phyloP scores from a whole-genome alignment of 495 filamentous ascomycete genomes.

The Polyplosphaeria fusca region DNA sequence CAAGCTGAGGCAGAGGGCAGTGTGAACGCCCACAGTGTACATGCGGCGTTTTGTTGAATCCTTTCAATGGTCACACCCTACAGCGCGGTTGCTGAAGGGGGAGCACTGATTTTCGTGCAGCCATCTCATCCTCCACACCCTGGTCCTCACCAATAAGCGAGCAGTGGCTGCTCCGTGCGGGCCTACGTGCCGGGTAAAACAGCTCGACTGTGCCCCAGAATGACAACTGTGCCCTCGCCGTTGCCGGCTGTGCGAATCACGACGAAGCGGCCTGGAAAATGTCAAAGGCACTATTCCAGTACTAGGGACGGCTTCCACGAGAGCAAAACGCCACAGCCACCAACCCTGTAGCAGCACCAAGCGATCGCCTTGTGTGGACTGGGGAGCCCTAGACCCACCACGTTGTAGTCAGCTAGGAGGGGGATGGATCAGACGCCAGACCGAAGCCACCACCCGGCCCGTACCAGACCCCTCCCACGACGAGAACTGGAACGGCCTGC shows the following conservation, averaged over 20 bases:
- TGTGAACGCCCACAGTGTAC: not conserved
- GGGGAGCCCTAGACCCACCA: conserved; percentile 3
- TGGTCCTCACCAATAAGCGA: not conserved
- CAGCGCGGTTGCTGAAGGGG: conserved; percentile 2
- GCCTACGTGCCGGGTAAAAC: conserved; percentile 29
- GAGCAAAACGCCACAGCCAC: conserved; percentile 6
- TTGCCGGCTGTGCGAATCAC: conserved; percentile 14
- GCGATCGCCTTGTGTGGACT: conserved; percentile 1
- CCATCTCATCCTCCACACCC: conserved; percentile 1
- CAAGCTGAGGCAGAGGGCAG: conserved; percentile 8
- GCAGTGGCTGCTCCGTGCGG: conserved; percentile 22
- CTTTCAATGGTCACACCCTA: not conserved
- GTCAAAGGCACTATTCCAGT: not conserved
- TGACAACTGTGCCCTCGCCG: not conserved
- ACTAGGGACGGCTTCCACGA: not conserved
- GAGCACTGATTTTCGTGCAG: not conserved
- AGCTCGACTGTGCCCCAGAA: not conserved
- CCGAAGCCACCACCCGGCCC: conserved; percentile 14
- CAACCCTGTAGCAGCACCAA: conserved; percentile 9
- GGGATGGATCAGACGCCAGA: conserved; percentile 1
- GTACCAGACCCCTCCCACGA: not conserved
- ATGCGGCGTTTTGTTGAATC: not conserved
- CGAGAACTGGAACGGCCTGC: conserved; percentile 1
- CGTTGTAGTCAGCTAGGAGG: conserved; percentile 8
- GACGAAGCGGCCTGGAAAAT: not conserved